Conservation (phyloP, 495 filamentous ascomycete genomes). For the Jackrogersella minutella region DNA sequence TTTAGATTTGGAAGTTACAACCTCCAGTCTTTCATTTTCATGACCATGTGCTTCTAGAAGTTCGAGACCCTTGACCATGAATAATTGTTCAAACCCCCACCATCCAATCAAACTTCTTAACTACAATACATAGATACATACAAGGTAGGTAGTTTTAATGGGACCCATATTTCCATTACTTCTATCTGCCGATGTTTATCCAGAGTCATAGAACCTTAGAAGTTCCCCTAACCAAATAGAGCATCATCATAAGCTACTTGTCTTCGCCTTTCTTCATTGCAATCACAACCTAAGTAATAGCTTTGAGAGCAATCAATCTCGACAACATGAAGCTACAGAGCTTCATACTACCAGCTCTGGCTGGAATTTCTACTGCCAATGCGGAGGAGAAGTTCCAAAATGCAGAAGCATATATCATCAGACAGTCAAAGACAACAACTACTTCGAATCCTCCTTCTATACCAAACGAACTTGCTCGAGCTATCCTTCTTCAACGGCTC, state of each 20-base stretch:
- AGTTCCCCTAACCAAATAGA: neutral
- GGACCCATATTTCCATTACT: neutral
- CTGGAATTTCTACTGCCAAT: slow-evolving; percentile 45
- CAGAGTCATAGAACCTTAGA: neutral
- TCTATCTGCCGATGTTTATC: neutral
- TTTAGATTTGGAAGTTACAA: slow-evolving; percentile 8
- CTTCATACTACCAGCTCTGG: slow-evolving; percentile 49
- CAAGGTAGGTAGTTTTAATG: neutral
- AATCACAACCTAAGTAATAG: slow-evolving; percentile 2
- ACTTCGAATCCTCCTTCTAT: slow-evolving; percentile 47
- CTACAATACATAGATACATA: neutral
- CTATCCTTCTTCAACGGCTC: slow-evolving; percentile 54
- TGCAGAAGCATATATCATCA: slow-evolving; percentile 42
- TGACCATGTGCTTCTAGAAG: slow-evolving; percentile 33
- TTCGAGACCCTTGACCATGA: neutral
- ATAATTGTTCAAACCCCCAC: no score
- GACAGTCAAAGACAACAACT: slow-evolving; percentile 24
- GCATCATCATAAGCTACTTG: slow-evolving; percentile 13
- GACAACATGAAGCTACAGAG: slow-evolving; percentile 45
- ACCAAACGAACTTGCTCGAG: slow-evolving; percentile 48
- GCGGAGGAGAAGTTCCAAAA: slow-evolving; percentile 31
- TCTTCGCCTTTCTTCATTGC: slow-evolving; percentile 6
- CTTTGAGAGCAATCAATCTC: slow-evolving; percentile 15
- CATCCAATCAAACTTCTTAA: no score
- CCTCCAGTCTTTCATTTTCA: no score